Base-by-base conservation (phyloP, 2,329 filamentous ascomycete species). In the Hysterium pulicare region DNA sequence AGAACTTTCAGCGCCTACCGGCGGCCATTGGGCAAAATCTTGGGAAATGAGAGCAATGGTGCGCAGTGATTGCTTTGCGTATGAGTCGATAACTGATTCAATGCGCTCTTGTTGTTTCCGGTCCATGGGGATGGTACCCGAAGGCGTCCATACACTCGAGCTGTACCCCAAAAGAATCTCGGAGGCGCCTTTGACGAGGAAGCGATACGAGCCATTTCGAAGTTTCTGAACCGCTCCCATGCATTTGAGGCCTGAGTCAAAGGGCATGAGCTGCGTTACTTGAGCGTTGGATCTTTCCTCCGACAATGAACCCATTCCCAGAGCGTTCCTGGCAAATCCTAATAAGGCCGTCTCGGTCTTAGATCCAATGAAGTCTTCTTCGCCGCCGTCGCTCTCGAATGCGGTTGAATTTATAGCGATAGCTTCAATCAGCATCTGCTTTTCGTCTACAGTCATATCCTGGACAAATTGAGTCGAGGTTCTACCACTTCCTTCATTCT, bases 141-240 rank as follows among this genome's bases (percentile, higher is more conserved):
- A 42, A 41, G 15, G 53, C 36, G n/a, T 20, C 24, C 1, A 48
- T 42, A 28, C 46, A 49, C 26, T 10, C 20, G 54, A 62, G 48
- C 72, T 74, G 53, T 70, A 71, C 16, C 59, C 54, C 6, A 78
- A 63, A 2, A 79, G 62, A 40, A 80, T 79, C 53, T 80, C 77
- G 0, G 76, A 78, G n/a, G 76, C 77, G 31, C 77, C 77, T 57
- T 80, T 80, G 41, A 75, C 70, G n/a, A 77, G 66, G 4, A 76
- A 63, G 15, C 77, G 69, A 53, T 74, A 78, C 19, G 58, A 66
- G 4, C 66, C 72, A 42, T 70, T 60, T 0, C 66, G 54, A 1
- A 76, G 64, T 53, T 71, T 75, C 50, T 78, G 66, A 13, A 78
- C 75, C 4, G 74, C 72, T 23, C 71, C 76, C 73, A 79, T 80